Conservation (phyloP, 2,329 filamentous ascomycete species). For the Cercospora citrullina region DNA sequence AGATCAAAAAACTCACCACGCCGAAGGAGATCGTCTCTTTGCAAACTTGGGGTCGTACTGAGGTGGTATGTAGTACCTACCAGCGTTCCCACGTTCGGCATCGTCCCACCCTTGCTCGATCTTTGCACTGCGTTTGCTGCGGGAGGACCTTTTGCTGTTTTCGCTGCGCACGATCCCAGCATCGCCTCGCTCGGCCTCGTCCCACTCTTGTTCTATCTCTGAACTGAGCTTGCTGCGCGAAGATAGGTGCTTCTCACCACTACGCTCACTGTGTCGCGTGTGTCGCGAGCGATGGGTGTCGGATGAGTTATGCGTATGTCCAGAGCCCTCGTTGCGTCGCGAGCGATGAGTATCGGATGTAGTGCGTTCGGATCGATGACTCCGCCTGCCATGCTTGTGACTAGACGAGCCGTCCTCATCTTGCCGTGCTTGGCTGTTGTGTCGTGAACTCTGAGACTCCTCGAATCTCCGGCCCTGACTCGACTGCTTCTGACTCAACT, state of each 20-base stretch:
- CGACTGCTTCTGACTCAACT: background rate
- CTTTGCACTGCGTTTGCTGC: background rate
- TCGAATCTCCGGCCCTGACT: background rate
- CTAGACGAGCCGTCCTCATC: background rate
- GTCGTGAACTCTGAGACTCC: background rate
- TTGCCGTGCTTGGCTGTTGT: background rate
- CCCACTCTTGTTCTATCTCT: background rate
- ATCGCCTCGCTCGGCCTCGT: background rate
- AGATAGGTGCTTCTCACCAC: background rate
- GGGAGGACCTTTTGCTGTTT: background rate
- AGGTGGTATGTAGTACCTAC: conserved; percentile 11
- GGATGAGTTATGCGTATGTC: background rate
- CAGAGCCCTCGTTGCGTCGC: background rate
- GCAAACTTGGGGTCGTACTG: conserved; percentile 8
- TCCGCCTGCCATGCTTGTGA: background rate
- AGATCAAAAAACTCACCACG: background rate
- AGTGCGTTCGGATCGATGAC: background rate
- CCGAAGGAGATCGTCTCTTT: background rate
- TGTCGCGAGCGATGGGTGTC: background rate
- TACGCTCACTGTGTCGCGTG: background rate
- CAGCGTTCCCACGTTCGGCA: conserved; percentile 1
- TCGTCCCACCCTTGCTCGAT: conserved; percentile 5
- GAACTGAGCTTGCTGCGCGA: background rate
- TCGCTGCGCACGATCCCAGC: background rate
- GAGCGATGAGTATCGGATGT: background rate